Percentiles rank a stretch among this genome's conserved stretches.
Conservation (phyloP, 306 rosid species). For the Sophora flavescens region DNA sequence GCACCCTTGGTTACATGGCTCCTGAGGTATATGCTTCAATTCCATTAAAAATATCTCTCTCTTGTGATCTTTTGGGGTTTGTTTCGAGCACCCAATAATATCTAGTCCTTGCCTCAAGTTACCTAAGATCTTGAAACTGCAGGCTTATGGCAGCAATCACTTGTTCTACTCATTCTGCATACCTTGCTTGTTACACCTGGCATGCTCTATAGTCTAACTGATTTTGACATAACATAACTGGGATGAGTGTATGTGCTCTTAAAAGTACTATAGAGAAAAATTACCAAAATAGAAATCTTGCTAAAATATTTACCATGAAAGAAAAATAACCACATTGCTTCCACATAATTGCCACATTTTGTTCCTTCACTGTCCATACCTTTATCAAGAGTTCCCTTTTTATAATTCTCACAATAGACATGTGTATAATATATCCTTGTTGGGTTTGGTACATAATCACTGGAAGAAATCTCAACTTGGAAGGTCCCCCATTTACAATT, state of each 20-base stretch:
- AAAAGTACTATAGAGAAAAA: neutral
- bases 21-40: conserved; percentile 80
- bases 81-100: conserved; percentile 13
- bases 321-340: too few relatives aligned
- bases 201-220: conserved; percentile 27
- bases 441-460: neutral
- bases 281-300: too few relatives aligned
- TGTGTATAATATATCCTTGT: neutral
- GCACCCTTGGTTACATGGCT: conserved; percentile 97
- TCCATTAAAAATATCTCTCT: conserved; percentile 9
- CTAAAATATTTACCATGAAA: too few relatives aligned
- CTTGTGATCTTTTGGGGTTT: conserved; percentile 19
- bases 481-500: neutral
- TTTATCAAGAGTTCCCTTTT: conserved; percentile 2
- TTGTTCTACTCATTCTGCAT: conserved; percentile 10
- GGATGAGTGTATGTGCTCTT: neutral
- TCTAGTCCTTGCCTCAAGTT: conserved; percentile 16
- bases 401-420: neutral
- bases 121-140: conserved; percentile 17
- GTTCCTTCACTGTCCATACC: too few relatives aligned
- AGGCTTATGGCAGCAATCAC: conserved; percentile 5
- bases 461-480: neutral
- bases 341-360: too few relatives aligned
- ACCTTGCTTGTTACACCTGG: neutral
- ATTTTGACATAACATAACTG: neutral